These are phyloP conservation scores for Tricholoma sp. DNA, from an alignment of 768 basidiomycete species.

Conservation along the genomic window DNA sequence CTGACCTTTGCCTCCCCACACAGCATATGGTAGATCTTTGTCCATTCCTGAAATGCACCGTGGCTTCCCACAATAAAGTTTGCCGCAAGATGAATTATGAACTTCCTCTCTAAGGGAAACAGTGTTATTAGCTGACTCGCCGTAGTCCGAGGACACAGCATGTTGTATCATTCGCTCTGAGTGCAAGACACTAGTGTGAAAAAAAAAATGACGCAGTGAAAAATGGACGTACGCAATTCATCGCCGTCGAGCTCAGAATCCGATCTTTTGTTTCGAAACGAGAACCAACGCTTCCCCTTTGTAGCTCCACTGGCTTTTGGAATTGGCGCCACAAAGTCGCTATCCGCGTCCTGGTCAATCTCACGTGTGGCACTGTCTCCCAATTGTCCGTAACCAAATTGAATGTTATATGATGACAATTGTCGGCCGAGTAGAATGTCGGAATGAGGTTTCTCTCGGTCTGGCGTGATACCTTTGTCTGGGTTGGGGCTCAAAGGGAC, in stretches of 20 bases:
- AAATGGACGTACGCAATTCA: neutral
- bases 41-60: neutral
- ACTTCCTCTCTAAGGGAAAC: neutral
- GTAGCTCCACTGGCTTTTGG: neutral
- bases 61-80: neutral
- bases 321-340: neutral
- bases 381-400: neutral
- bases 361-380: neutral
- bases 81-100: neutral
- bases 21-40: neutral
- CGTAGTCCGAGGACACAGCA: neutral
- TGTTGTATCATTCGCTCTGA: neutral
- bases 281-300: neutral
- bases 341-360: neutral
- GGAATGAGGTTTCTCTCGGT: neutral
- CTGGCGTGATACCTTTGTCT: neutral
- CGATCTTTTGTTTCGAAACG: neutral
- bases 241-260: neutral
- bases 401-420: neutral
- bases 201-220: neutral
- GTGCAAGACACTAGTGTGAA: neutral
- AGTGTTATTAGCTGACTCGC: neutral
- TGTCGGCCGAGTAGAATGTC: neutral
- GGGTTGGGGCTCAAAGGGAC: neutral
- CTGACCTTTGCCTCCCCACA: neutral